phyloP scores from a whole-genome alignment of 768 basidiomycete genomes.

The Tylopilus vinaceipallidus region DNA sequence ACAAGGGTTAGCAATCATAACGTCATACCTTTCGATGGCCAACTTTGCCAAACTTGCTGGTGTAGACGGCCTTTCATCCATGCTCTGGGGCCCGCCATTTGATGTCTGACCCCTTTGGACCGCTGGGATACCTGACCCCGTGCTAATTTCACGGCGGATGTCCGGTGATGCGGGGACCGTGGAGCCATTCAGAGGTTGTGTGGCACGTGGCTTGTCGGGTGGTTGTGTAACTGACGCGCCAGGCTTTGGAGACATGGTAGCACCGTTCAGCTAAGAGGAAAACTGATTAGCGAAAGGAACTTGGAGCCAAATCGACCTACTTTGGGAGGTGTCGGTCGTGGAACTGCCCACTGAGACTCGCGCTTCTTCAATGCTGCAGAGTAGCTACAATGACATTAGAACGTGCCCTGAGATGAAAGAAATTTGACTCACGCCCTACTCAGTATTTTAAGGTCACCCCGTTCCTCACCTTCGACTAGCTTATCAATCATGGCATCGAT shows the following conservation, averaged over 20 bases:
- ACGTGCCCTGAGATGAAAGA: neutral
- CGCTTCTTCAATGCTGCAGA: conserved; percentile 74
- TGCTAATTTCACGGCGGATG: conserved; percentile 33
- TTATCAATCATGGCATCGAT: conserved; percentile 63
- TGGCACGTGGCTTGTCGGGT: conserved; percentile 30
- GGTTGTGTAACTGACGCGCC: conserved; percentile 27
- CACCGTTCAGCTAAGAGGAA: conserved; percentile 26
- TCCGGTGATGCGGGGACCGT: conserved; percentile 33
- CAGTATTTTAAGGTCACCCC: conserved; percentile 81
- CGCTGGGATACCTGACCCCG: conserved; percentile 32
- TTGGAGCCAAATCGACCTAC: conserved; percentile 18
- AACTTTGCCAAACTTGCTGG: conserved; percentile 46
- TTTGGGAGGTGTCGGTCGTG: conserved; percentile 32
- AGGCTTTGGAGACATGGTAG: conserved; percentile 28
- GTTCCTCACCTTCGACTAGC: conserved; percentile 71
- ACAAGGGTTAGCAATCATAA: neutral
- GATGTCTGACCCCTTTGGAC: conserved; percentile 57
- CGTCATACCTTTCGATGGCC: conserved; percentile 62
- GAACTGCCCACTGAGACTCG: conserved; percentile 52
- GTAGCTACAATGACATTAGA: conserved; percentile 45
- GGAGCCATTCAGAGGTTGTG: conserved; percentile 41
- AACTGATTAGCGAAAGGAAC: neutral
- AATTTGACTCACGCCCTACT: conserved; percentile 60
- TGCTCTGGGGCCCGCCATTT: conserved; percentile 25
- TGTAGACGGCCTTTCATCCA: conserved; percentile 32